Evolutionary conservation across 495 filamentous ascomycete species (phyloP), one percentile per base, ranked within the genome.

Genomic region (Baudoinia panamericana): DNA sequence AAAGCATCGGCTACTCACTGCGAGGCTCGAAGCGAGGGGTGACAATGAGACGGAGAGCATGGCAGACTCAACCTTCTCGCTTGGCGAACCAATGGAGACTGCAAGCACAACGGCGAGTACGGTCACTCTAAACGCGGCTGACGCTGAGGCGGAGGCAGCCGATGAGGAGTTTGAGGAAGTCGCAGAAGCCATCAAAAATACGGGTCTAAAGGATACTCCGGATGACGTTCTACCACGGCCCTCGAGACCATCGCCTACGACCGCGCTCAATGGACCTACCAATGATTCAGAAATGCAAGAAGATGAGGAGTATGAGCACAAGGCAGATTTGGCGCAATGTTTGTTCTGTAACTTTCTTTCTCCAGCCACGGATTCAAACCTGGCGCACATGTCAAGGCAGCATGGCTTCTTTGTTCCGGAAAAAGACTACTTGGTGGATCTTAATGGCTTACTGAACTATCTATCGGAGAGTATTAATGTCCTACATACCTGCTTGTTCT

Each of bases 371-470:
- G 56, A 72, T 10, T 64, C 85, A 13, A 94, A 88, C 54, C 67
- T 83, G 22, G 60, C 70, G 19, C 90, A 99, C 51, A 99, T 99
- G 90, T 73, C 75, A 56, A 81, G 83, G 46, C 76, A 75, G 44
- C 90, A 99, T 56, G 85, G 88, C 63, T 80, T 96, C 76, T 99
- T 96, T 60, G 80, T 99, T 50, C 90, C 90, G 0, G 90, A 99
- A 53, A 73, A 73, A 51, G 56, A 74, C 12, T 99, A 81, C 48
- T 65, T 99, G 3, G 71, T 80, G 8, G 71, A 99, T 47, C 55
- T 86, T 12, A 78, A 87, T 24, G 86, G 86, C 16, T 67, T 99
- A 17, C 61, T 96, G 37, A 63, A 67, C n/a, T 83, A 82, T 49
- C 66, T 88, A 12, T 65, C 76, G 30, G 66, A 80, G 42, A 92